These are phyloP conservation scores for Gyrodon lividus DNA, from an alignment of 768 basidiomycete species.

Conservation along the genomic window DNA sequence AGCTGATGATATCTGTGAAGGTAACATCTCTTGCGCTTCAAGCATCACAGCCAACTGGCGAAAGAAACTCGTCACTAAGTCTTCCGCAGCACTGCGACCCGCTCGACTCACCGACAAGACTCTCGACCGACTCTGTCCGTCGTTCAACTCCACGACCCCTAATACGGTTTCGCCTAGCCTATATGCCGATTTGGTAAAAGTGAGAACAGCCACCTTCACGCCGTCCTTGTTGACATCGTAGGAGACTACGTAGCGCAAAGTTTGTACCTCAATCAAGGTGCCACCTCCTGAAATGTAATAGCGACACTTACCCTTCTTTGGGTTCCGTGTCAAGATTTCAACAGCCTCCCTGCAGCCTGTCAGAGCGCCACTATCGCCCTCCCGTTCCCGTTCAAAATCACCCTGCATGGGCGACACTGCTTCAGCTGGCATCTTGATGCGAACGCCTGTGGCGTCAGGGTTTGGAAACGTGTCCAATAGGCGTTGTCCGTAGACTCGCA, in stretches of 20 bases:
- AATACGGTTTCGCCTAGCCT: conserved; percentile 89
- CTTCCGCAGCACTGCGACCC: background rate
- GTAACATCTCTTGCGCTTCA: conserved; percentile 85
- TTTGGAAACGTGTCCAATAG: conserved; percentile 48
- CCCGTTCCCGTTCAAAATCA: conserved; percentile 31
- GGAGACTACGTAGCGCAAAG: conserved; percentile 54
- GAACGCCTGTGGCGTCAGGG: conserved; percentile 23
- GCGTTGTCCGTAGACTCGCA: conserved; percentile 52
- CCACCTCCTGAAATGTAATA: background rate
- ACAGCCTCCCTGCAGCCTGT: conserved; percentile 80
- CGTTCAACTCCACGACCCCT: conserved; percentile 87
- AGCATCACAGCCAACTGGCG: conserved; percentile 81
- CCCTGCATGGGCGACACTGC: conserved; percentile 21
- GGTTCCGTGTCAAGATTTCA: conserved; percentile 85
- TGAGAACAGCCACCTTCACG: conserved; percentile 83
- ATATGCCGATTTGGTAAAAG: conserved; percentile 89
- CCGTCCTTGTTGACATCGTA: conserved; percentile 97
- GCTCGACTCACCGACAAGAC: conserved; percentile 71
- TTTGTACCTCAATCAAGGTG: background rate
- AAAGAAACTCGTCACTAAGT: background rate
- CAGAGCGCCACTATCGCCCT: conserved; percentile 44
- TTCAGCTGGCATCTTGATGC: conserved; percentile 28
- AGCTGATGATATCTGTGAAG: conserved; percentile 52
- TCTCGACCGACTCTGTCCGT: conserved; percentile 60
- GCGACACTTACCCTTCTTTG: conserved; percentile 71